Evolutionary conservation across 169 alveolate species (phyloP).

Genomic region (Ichthyophthirius multifiliis): DNA sequence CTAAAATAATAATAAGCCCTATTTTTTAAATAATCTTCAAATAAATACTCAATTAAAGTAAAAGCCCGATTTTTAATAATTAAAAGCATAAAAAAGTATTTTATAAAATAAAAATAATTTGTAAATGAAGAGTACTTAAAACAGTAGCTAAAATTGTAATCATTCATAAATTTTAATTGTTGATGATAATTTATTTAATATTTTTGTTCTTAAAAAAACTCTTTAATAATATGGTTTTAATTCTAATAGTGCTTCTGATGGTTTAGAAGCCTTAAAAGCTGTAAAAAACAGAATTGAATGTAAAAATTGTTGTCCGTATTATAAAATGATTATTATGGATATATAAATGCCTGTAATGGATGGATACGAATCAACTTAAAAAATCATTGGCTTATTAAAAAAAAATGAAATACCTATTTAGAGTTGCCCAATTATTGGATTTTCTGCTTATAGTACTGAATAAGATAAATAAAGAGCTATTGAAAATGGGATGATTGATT

Average conservation of each 20-base stretch:
- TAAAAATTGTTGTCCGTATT: background rate
- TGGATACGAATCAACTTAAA: conserved; percentile 28
- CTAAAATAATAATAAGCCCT: too few species aligned
- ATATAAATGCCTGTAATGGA: conserved; percentile 39
- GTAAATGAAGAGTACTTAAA: too few species aligned
- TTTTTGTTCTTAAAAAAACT: background rate
- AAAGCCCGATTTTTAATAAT: too few species aligned
- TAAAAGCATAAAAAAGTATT: too few species aligned
- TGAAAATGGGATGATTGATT: conserved; percentile 2
- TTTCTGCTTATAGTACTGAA: background rate
- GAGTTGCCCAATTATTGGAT: background rate
- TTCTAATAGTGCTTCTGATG: background rate
- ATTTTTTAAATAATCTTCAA: too few species aligned
- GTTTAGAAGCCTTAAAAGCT: background rate
- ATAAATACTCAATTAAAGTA: too few species aligned
- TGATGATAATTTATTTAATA: background rate
- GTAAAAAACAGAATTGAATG: background rate
- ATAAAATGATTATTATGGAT: conserved; percentile 29
- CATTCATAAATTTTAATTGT: background rate
- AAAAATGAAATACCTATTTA: background rate
- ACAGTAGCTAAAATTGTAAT: background rate
- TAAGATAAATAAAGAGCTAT: background rate
- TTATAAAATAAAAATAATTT: too few species aligned
- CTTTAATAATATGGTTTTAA: background rate
- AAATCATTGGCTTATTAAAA: background rate